Evolutionary conservation across 2,329 filamentous ascomycete species (phyloP).

Genomic region (Ophiostoma sp.): DNA sequence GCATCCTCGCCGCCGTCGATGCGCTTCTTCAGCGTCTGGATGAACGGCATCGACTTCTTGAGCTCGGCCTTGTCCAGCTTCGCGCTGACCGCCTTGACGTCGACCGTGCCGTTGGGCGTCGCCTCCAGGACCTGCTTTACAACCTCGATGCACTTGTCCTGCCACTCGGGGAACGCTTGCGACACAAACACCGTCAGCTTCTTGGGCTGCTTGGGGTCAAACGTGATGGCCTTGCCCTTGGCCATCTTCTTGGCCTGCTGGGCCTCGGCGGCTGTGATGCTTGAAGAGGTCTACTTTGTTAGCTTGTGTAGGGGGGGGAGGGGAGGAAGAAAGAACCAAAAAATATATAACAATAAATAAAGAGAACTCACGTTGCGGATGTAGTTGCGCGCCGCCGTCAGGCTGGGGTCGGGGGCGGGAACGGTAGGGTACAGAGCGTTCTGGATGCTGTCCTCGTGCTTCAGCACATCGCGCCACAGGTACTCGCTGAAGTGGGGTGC

Average conservation of each 20-base stretch:
- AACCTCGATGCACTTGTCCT: slow-evolving; percentile 81
- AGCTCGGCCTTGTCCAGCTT: slow-evolving; percentile 79
- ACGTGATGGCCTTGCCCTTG: slow-evolving; percentile 80
- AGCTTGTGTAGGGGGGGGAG: not conserved
- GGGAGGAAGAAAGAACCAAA: no score
- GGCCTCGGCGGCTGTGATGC: slow-evolving; percentile 29
- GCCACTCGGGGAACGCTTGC: slow-evolving; percentile 78
- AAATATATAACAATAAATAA: not conserved
- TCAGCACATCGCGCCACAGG: slow-evolving; percentile 86
- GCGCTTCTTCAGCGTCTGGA: slow-evolving; percentile 79
- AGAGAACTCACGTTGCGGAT: slow-evolving; percentile 46
- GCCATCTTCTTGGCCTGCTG: slow-evolving; percentile 44
- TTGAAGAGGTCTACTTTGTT: slow-evolving; percentile 23
- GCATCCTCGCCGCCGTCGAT: slow-evolving; percentile 65
- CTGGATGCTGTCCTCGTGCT: slow-evolving; percentile 71
- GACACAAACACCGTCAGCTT: slow-evolving; percentile 82
- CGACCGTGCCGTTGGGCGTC: slow-evolving; percentile 32
- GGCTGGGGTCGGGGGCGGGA: slow-evolving; percentile 56
- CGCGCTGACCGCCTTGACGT: slow-evolving; percentile 76
- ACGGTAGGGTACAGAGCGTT: slow-evolving; percentile 69
- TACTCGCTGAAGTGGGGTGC: slow-evolving; percentile 93
- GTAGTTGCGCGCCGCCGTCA: slow-evolving; percentile 78
- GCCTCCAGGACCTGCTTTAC: slow-evolving; percentile 50
- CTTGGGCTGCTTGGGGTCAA: slow-evolving; percentile 89
- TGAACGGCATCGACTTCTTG: slow-evolving; percentile 98